Evolutionary conservation across 2,329 filamentous ascomycete genomes (phyloP).

Genomic region (Xylariaceae sp.): DNA sequence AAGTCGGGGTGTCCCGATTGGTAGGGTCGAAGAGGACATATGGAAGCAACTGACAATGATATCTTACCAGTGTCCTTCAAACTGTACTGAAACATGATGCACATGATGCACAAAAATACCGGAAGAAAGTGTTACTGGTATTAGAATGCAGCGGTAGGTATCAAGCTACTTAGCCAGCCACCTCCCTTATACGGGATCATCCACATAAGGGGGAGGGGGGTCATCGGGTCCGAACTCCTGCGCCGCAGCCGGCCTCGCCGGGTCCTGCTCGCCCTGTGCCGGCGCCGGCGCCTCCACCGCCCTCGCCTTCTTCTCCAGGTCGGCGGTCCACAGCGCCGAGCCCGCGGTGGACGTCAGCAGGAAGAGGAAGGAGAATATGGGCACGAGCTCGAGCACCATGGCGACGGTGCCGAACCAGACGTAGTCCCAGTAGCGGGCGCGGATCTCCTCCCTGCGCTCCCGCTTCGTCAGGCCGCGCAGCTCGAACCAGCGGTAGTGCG

Average conservation of each 20-base stretch:
- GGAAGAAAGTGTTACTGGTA: too few species aligned
- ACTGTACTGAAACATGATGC: too few species aligned
- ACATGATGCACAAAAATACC: too few species aligned
- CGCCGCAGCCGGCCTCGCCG: too few species aligned
- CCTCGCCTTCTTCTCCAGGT: conserved; percentile 56
- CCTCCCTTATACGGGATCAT: conserved; percentile 26
- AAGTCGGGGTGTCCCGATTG: too few species aligned
- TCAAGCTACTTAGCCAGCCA: too few species aligned
- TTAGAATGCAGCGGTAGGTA: too few species aligned
- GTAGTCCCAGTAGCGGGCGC: conserved; percentile 68
- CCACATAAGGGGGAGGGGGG: conserved; percentile 30
- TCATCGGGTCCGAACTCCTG: conserved; percentile 24
- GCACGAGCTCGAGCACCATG: conserved; percentile 78
- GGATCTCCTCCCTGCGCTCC: conserved; percentile 64
- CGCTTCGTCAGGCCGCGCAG: conserved; percentile 67
- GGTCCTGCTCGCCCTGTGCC: conserved; percentile 12
- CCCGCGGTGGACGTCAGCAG: conserved; percentile 80
- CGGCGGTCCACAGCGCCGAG: conserved; percentile 77
- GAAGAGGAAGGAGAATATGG: conserved; percentile 89
- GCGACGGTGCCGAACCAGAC: conserved; percentile 88
- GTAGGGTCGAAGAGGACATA: too few species aligned
- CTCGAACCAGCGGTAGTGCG: conserved; percentile 87
- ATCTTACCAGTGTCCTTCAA: too few species aligned
- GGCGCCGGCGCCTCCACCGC: conserved; percentile 8
- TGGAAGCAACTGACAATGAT: too few species aligned